Conservation (phyloP, 306 rosid genomes). For the Oxytropis ochrocephala region DNA sequence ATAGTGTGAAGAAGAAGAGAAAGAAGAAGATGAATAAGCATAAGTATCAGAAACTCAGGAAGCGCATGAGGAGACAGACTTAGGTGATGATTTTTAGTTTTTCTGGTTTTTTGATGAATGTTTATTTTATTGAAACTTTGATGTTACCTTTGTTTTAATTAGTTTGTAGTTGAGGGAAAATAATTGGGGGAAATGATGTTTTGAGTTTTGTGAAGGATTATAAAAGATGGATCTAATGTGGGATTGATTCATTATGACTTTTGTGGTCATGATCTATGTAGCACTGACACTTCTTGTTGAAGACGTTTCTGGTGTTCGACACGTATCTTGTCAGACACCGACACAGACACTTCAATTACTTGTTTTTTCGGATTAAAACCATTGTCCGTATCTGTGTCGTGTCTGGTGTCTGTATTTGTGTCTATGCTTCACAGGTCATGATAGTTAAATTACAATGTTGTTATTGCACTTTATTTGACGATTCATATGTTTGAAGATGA, state of each 20-base stretch:
- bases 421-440: no score
- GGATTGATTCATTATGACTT: slow-evolving; percentile 2
- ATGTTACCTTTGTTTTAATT: not conserved
- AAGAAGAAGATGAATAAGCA: slow-evolving; percentile 80
- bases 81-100: slow-evolving; percentile 29
- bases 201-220: slow-evolving; percentile 1
- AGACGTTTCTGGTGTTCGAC: no score
- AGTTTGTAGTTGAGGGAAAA: not conserved
- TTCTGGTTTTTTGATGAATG: not conserved
- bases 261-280: not conserved
- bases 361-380: no score
- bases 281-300: no score
- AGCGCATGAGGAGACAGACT: slow-evolving; percentile 57
- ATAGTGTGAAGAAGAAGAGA: slow-evolving; percentile 87
- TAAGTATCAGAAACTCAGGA: slow-evolving; percentile 67
- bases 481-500: not conserved
- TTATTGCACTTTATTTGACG: not conserved
- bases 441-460: not conserved
- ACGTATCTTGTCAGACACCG: no score
- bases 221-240: not conserved
- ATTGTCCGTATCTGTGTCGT: no score
- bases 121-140: not conserved
- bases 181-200: not conserved
- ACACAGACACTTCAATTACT: no score
- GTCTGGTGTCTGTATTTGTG: no score